Evolutionary conservation across 768 basidiomycete species (phyloP), one percentile per base, ranked within the genome.

Genomic region (Pilatotrama ljubarskyi): DNA sequence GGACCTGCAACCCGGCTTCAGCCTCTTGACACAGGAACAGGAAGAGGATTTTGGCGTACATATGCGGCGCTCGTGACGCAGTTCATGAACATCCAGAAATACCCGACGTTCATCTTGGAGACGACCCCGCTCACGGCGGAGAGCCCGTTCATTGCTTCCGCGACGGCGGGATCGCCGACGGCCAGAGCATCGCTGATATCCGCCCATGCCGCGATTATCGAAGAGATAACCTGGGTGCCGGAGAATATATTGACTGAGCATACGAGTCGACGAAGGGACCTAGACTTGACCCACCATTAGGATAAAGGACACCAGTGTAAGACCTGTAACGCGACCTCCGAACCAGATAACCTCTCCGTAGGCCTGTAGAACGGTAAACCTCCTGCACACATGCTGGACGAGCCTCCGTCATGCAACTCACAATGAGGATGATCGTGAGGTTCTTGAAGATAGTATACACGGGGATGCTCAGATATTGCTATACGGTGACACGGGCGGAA

Each of bases 361-460:
- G 8, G 97, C 95, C 93, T 95, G 55, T 10, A 35, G 11, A 18
- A n/a, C 22, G 9, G 37, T 29, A 11, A 32, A 22, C 15, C 0
- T 2, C 5, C 2, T 2, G 26, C 0, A 51, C 64, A 7, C 11
- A 51, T 13, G 32, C 32, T 3, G 18, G 24, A 11, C 6, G 42
- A 43, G 22, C 53, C 32, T 54, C 40, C 38, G 5, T 5, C 6
- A 40, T 5, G 7, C 20, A 13, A 79, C 89, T 65, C 64, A 93
- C 95, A 70, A 98, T 98, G 26, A 99, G 82, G 65, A 99, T 98
- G 68, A 98, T 99, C n/a, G 97, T 98, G 69, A 98, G 70, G 72
- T 99, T 99, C 76, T 99, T 99, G 84, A 98, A 98, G 64, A 99
- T 98, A 0, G 97, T 98, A 76, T 98, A 99, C 25, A 98, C 87